Base-by-base conservation (phyloP, 2,329 filamentous ascomycete species). In the Colletotrichum sp. region DNA sequence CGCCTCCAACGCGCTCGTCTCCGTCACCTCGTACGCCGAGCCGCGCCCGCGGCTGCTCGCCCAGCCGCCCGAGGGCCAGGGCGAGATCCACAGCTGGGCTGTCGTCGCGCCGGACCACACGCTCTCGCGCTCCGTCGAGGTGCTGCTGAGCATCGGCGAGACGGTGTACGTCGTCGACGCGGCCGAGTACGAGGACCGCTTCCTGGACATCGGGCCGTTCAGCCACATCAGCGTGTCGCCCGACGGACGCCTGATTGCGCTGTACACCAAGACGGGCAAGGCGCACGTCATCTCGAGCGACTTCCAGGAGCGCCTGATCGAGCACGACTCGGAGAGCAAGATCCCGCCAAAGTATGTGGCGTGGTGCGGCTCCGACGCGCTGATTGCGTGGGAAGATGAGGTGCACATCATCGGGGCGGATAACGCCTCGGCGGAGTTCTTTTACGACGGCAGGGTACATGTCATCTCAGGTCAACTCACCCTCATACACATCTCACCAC, bases 311-410 rank as follows among this genome's bases (percentile, higher is more conserved):
- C 94, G 96, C 73, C 89, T 98, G 77, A 96, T 96, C 82, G 96
- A 99, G 85, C 96, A 99, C 82, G 93, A 98, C 81, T 96, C 96
- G 1, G 93, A 93, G 79, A 96, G 95, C 12, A 94, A 94, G 83
- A 98, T 95, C 7, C 90, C 94, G 2, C 97, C 97, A 5, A 94
- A 95, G 80, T 95, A 97, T 78, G 90, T 99, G 77, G 94, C 97
- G 80, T 99, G 97, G 97, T 99, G 97, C 84, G 97, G 97, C 7
- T 96, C 97, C 80, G 96, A 99, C 84, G 95, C 96, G 16, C 94
- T 98, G 32, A 92, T 99, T 80, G 96, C 96, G 1, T 99, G 97
- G 97, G 97, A 99, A 82, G 97, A 99, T 82, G 97, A 99, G 84
- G 94, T 99, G 6, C 97, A 98, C 82, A 90, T 99, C 32, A 94